Conservation (phyloP, 2,329 filamentous ascomycete genomes). For the Sclerotinia subarctica region DNA sequence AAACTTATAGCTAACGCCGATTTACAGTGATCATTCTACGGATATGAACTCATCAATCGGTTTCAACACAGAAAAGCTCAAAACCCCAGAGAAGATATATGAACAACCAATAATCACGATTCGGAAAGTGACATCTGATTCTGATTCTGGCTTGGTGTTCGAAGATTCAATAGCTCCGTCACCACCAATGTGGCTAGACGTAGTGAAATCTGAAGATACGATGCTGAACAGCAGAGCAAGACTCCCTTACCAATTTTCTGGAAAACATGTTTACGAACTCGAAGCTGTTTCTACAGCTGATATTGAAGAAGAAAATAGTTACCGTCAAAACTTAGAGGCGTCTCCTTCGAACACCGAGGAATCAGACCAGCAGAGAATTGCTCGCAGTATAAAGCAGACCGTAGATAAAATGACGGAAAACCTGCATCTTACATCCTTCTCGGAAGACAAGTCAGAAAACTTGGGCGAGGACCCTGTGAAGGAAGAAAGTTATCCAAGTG, state of each 20-base stretch:
- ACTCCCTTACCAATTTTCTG: neutral
- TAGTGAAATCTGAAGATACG: neutral
- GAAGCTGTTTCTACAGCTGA: constrained; percentile 15
- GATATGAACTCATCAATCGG: neutral
- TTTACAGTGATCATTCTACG: neutral
- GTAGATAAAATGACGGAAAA: constrained; percentile 32
- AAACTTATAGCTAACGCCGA: neutral
- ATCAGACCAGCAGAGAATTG: constrained; percentile 16
- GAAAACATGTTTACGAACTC: neutral
- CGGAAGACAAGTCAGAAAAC: constrained; percentile 12
- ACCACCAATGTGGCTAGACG: constrained; percentile 3
- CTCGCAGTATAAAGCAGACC: constrained; percentile 26
- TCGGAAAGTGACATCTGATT: neutral
- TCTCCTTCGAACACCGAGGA: neutral
- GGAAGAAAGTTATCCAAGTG: neutral
- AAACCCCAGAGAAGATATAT: neutral
- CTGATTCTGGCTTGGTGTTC: neutral
- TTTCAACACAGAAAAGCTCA: neutral
- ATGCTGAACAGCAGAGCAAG: constrained; percentile 6
- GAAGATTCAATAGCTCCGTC: constrained; percentile 9
- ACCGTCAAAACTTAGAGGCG: constrained; percentile 1
- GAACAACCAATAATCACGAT: constrained; percentile 7
- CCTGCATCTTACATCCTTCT: constrained; percentile 16
- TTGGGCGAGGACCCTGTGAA: neutral
- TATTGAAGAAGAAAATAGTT: constrained; percentile 18